Percentiles rank a stretch among this genome's conserved stretches.
Evolutionary conservation across 208 protist genomes (phyloP).

Genomic region (Wallacemonas sp.): DNA sequence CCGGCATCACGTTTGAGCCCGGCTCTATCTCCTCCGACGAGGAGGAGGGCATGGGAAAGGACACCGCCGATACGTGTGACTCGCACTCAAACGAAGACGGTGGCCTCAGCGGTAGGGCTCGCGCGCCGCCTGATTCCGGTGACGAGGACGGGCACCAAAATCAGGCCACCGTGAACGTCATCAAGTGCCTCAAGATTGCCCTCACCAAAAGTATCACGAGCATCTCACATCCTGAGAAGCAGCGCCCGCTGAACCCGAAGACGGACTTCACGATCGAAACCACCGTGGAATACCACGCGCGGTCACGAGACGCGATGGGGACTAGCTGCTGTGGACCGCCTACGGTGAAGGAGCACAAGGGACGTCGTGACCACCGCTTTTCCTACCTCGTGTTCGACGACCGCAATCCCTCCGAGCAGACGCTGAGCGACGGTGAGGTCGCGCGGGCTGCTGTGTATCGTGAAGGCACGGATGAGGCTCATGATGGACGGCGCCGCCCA

Average conservation of each 20-base stretch:
- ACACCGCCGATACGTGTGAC: background rate
- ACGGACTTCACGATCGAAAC: conserved; percentile 82
- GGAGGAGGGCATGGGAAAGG: conserved; percentile 13
- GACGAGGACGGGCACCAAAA: conserved; percentile 30
- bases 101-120: too few relatives aligned
- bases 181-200: conserved; percentile 79
- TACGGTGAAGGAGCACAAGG: conserved; percentile 2
- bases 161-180: conserved; percentile 58
- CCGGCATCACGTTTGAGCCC: conserved; percentile 59
- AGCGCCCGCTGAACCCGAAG: conserved; percentile 72
- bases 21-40: conserved; percentile 19
- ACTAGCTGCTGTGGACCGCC: conserved; percentile 38
- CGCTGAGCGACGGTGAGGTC: conserved; percentile 7
- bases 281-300: conserved; percentile 41
- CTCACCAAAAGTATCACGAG: conserved; percentile 70
- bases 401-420: background rate
- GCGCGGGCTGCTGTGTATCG: conserved; percentile 1
- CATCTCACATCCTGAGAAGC: conserved; percentile 82
- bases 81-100: too few relatives aligned
- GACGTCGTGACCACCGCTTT: background rate
- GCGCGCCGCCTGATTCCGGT: too few relatives aligned
- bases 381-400: conserved; percentile 3
- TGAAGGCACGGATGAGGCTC: background rate
- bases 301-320: background rate
- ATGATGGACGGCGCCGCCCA: background rate